phyloP scores from a whole-genome alignment of 345 rosid genomes.

The Rhodamnia rubescens region DNA sequence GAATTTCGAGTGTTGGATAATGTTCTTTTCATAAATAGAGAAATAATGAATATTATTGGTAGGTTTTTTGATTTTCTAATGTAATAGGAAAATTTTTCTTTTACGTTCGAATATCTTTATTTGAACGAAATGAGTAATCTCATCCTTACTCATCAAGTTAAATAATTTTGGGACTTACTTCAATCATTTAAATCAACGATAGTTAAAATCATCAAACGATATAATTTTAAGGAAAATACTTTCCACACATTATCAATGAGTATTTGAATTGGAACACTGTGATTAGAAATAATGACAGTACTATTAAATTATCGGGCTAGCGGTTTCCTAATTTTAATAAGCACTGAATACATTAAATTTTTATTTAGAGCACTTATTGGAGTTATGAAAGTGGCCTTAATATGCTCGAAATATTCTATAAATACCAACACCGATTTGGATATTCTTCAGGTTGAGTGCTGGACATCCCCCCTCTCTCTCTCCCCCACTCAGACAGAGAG shows the following conservation, averaged over 20 bases:
- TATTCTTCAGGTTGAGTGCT: not conserved
- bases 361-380: not conserved
- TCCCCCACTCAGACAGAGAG: not conserved
- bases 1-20: not conserved
- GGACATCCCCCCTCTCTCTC: not conserved
- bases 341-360: not conserved
- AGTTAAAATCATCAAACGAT: not conserved
- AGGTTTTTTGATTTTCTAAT: not conserved
- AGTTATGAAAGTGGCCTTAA: not conserved
- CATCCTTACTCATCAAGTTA: not conserved
- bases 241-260: no score
- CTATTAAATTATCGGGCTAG: no score
- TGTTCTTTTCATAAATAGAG: not conserved
- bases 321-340: no score
- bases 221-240: not conserved
- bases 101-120: not conserved
- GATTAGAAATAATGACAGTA: no score
- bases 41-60: not conserved
- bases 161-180: not conserved
- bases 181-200: not conserved
- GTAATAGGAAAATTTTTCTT: not conserved
- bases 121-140: not conserved
- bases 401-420: not conserved
- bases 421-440: not conserved
- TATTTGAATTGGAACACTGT: no score